These are phyloP conservation scores for Nevesoporus exiguus DNA, from an alignment of 768 basidiomycete genomes.

Conservation along the genomic window DNA sequence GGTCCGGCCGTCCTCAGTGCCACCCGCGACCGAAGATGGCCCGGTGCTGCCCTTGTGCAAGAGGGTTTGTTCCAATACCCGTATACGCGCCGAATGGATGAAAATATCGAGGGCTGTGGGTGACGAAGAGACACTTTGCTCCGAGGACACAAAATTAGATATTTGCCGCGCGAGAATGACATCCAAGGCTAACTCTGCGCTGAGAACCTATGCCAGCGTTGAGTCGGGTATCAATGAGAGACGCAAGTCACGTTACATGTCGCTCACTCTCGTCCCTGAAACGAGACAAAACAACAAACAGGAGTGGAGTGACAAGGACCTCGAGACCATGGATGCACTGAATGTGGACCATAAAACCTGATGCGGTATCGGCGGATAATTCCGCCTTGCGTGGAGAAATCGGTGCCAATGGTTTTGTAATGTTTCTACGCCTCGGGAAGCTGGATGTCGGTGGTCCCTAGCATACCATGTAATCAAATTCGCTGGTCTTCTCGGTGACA, in stretches of 20 bases:
- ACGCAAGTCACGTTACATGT: conserved; percentile 37
- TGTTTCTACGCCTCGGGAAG: conserved; percentile 5
- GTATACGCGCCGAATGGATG: conserved; percentile 40
- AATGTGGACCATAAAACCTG: conserved; percentile 34
- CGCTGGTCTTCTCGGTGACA: not conserved
- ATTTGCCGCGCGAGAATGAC: conserved; percentile 42
- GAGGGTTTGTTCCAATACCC: conserved; percentile 45
- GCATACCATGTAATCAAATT: not conserved
- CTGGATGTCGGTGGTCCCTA: conserved; percentile 12
- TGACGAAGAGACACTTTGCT: conserved; percentile 10
- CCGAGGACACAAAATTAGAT: conserved; percentile 27
- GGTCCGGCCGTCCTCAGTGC: conserved; percentile 1
- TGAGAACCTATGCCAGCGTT: conserved; percentile 30
- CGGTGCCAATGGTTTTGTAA: not conserved
- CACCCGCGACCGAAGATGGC: not conserved
- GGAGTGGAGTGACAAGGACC: conserved; percentile 54
- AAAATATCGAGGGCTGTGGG: conserved; percentile 40
- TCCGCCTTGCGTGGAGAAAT: conserved; percentile 4
- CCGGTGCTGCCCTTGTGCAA: conserved; percentile 4
- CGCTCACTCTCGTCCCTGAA: conserved; percentile 47
- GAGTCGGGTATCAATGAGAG: not conserved
- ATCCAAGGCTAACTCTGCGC: conserved; percentile 40
- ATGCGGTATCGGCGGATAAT: not conserved
- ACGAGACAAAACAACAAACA: conserved; percentile 40
- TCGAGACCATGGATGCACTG: conserved; percentile 36